A percentile compares a stretch with the other conserved stretches of the same genome.
phyloP scores from a whole-genome alignment of 495 filamentous ascomycete genomes.

The Letharia lupina region DNA sequence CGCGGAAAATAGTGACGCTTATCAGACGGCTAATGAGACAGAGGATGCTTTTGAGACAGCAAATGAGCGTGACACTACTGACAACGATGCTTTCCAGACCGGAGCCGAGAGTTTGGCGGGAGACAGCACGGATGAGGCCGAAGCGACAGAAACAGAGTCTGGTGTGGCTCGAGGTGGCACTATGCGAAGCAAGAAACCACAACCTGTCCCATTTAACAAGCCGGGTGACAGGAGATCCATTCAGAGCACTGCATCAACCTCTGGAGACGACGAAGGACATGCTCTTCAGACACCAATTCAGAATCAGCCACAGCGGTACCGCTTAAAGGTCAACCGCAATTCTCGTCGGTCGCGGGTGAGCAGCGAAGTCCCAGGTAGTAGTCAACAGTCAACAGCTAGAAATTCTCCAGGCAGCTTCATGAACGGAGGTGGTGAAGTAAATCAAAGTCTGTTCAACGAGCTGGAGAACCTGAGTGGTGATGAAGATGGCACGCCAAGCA shows the following conservation, averaged over 20 bases:
- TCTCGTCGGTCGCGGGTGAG: constrained; percentile 52
- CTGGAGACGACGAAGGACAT: constrained; percentile 63
- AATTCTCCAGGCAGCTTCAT: constrained; percentile 53
- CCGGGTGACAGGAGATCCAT: constrained; percentile 57
- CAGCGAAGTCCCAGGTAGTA: constrained; percentile 55
- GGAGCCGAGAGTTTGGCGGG: constrained; percentile 73
- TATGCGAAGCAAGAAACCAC: constrained; percentile 29
- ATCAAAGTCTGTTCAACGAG: constrained; percentile 85
- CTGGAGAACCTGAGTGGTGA: constrained; percentile 67
- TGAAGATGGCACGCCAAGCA: constrained; percentile 40
- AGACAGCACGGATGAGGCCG: constrained; percentile 68
- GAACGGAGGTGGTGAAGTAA: constrained; percentile 45
- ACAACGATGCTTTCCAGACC: constrained; percentile 93
- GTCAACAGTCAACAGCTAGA: constrained; percentile 42
- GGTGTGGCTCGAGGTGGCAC: constrained; percentile 36
- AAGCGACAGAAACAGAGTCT: constrained; percentile 80
- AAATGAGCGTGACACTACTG: constrained; percentile 63
- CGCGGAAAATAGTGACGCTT: constrained; percentile 51
- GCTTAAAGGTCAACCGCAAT: constrained; percentile 58
- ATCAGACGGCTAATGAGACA: constrained; percentile 78
- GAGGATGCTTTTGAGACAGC: constrained; percentile 84
- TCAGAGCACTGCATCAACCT: constrained; percentile 84
- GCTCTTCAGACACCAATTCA: constrained; percentile 55
- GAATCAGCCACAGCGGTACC: constrained; percentile 56
- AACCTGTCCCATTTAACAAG: constrained; percentile 39